Evolutionary conservation across 202 grass and related monocot species (phyloP).

Genomic region (Setaria italica): DNA sequence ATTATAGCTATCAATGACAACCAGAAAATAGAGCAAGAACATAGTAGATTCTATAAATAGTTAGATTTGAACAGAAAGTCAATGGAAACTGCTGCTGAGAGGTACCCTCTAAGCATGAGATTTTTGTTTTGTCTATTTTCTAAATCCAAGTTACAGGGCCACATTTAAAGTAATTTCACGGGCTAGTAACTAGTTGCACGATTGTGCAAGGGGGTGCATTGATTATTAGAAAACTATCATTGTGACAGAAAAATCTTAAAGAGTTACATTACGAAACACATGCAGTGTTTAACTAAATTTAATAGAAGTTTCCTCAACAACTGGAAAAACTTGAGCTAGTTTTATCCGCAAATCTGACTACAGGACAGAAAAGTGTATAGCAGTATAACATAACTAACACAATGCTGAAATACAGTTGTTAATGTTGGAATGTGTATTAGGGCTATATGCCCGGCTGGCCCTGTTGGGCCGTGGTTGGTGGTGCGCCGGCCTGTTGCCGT

Average conservation of each 20-base stretch:
- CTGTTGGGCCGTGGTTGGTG: too few species aligned
- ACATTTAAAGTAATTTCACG: constrained; percentile 12
- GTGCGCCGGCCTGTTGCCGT: too few species aligned
- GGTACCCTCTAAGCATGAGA: background rate
- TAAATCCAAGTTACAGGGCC: constrained; percentile 18
- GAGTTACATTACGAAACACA: too few species aligned
- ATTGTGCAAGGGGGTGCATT: background rate
- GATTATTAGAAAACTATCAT: background rate
- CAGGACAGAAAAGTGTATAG: too few species aligned
- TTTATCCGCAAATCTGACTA: too few species aligned
- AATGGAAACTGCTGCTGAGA: background rate
- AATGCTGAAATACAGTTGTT: background rate
- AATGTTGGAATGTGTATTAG: too few species aligned
- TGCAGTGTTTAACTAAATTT: background rate
- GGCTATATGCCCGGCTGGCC: too few species aligned
- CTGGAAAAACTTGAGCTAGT: too few species aligned
- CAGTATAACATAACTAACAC: background rate
- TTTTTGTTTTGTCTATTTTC: constrained; percentile 14
- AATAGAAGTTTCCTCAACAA: background rate
- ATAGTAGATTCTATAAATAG: background rate
- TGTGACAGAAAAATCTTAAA: background rate
- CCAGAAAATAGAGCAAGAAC: constrained; percentile 1
- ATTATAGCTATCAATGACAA: background rate
- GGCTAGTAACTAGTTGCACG: background rate
- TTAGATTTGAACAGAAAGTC: background rate